Evolutionary conservation across 192 early-diverging fungal genomes (phyloP).

Genomic region (Coemansia erecta): DNA sequence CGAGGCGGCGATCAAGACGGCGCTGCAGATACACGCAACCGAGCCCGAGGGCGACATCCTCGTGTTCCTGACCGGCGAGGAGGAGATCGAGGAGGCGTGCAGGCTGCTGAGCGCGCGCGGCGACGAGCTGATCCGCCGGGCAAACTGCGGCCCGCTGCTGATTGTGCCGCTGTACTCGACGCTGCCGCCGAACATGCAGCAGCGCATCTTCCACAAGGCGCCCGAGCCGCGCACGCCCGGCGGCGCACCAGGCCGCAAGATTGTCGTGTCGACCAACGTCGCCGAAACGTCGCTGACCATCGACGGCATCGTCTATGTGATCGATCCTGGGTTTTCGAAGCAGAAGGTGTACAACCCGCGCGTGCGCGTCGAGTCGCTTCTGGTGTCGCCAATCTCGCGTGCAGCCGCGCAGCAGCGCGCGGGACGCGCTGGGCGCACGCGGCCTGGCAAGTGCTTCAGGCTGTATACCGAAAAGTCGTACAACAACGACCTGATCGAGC

Average conservation of each 20-base stretch:
- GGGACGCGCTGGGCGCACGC: constrained; percentile 97
- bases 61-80: constrained; percentile 96
- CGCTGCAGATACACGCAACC: constrained; percentile 89
- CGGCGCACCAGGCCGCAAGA: constrained; percentile 91
- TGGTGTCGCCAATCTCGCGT: constrained; percentile 92
- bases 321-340: constrained; percentile 99
- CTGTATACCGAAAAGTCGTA: constrained; percentile 98
- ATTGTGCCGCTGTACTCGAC: constrained; percentile 90
- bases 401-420: constrained; percentile 96
- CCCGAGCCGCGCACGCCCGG: constrained; percentile 74
- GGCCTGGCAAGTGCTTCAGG: constrained; percentile 96
- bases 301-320: constrained; percentile 98
- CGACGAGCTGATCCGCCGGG: constrained; percentile 64
- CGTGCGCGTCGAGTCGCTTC: constrained; percentile 90
- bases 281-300: constrained; percentile 98
- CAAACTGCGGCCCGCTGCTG: constrained; percentile 75
- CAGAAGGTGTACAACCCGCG: constrained; percentile 99
- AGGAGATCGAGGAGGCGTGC: constrained; percentile 98
- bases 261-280: constrained; percentile 95
- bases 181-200: constrained; percentile 86
- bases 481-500: constrained; percentile 88
- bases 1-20: constrained; percentile 93
- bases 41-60: constrained; percentile 96
- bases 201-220: constrained; percentile 89
- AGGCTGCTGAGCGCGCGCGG: constrained; percentile 74